Conservation (phyloP, 2,329 filamentous ascomycete species). For the Truncatella angustata region DNA sequence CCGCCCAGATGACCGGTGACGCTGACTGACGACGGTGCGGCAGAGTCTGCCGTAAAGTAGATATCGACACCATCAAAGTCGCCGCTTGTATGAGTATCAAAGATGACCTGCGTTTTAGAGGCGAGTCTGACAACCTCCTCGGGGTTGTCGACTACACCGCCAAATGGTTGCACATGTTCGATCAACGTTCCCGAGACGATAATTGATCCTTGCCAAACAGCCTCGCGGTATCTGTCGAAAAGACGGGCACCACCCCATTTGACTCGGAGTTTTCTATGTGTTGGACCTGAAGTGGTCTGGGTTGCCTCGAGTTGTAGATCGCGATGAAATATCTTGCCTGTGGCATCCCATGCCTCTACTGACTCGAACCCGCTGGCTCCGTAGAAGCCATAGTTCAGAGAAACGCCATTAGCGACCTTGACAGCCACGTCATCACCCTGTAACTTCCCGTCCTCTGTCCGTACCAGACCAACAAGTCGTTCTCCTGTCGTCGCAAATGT, state of each 20-base stretch:
- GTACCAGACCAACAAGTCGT: slow-evolving; percentile 24
- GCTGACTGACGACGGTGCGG: not conserved
- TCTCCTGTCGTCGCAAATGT: slow-evolving; percentile 32
- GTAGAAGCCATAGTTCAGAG: slow-evolving; percentile 23
- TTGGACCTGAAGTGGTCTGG: not conserved
- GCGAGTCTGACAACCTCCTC: slow-evolving; percentile 12
- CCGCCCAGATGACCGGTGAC: not conserved
- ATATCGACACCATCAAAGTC: not conserved
- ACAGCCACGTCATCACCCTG: slow-evolving; percentile 26
- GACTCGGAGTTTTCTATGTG: slow-evolving; percentile 19
- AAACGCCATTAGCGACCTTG: slow-evolving; percentile 8
- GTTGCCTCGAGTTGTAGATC: slow-evolving; percentile 21
- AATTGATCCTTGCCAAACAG: slow-evolving; percentile 30
- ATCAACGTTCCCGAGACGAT: slow-evolving; percentile 17
- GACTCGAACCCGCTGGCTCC: slow-evolving; percentile 24
- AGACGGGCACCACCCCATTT: slow-evolving; percentile 31
- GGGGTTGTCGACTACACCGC: slow-evolving; percentile 21
- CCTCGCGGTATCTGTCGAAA: slow-evolving; percentile 31
- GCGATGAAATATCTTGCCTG: slow-evolving; percentile 22
- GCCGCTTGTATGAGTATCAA: not conserved
- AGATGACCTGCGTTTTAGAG: not conserved
- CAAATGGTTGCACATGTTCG: slow-evolving; percentile 20
- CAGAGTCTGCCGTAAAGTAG: not conserved
- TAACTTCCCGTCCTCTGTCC: slow-evolving; percentile 14
- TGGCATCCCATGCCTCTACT: slow-evolving; percentile 28